Evolutionary conservation across 257 asterid species (phyloP), one percentile per base, ranked within the genome.

Genomic region (Asclepias syriaca): DNA sequence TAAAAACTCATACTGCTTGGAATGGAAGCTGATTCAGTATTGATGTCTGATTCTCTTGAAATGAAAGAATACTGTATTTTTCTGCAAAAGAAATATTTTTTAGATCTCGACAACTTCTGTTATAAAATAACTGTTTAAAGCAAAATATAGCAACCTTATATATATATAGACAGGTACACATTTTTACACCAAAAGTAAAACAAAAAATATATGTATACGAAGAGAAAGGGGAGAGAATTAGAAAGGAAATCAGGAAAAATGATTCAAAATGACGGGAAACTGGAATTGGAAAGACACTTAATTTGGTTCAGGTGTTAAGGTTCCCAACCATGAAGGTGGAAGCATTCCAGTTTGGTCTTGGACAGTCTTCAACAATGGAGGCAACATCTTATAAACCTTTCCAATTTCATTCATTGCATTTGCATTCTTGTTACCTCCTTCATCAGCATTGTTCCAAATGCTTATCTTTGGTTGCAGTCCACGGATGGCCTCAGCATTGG

Each of bases 261-360:
- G 4, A 53, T 19, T 9, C 19, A 11, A 24, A 21, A 60, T 22
- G 19, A 24, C 43, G 27, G 6, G 2, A 11, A 24, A 18, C 51
- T 65, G 16, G 69, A 14, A n/a, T 10, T 39, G 15, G n/a, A 13
- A 34, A 13, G 40, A 13, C 11, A 46, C 13, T 45, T 48, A n/a
- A 45, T 14, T 68, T 21, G 22, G 16, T 37, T 68, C n/a, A 15
- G 55, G 11, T 46, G 72, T 43, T 19, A 68, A 68, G 58, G 48
- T 49, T 21, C 45, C 72, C 61, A 68, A 68, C 72, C 72, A 68
- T 49, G 56, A 3, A 13, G 72, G 72, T 11, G 72, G 72, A 32
- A 27, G 22, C 72, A 68, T 68, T 24, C 72, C 72, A 8, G 72
- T 68, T 22, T 49, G 72, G 18, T 68, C 59, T 27, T 68, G 61